These are phyloP conservation scores for Saccharomycopsis fermentans DNA, from an alignment of 805 yeast genomes.

Conservation along the genomic window DNA sequence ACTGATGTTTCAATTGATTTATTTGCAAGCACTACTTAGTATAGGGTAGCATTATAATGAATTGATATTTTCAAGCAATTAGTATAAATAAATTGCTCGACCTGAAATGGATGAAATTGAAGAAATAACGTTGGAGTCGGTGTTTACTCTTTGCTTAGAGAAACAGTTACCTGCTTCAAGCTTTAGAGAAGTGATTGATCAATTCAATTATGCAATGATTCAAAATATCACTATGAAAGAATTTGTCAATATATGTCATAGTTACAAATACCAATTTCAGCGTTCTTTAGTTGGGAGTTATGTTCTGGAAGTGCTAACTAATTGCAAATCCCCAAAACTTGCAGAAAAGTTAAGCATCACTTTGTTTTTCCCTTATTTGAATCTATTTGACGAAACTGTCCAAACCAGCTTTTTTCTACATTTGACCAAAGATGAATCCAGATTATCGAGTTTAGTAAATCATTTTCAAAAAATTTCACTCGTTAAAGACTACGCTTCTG, in stretches of 20 bases:
- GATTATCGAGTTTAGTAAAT: not conserved
- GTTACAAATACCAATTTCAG: not conserved
- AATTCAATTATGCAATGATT: not conserved
- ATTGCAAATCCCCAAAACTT: not conserved
- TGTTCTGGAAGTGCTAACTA: not conserved
- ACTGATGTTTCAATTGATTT: too few relatives aligned
- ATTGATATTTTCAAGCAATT: too few relatives aligned
- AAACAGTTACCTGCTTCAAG: not conserved
- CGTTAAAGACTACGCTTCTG: not conserved
- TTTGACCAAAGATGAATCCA: not conserved
- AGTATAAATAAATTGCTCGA: not conserved
- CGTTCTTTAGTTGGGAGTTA: not conserved
- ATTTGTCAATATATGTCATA: not conserved
- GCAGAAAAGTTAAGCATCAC: not conserved
- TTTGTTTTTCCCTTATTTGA: not conserved
- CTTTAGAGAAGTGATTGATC: not conserved
- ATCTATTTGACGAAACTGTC: not conserved
- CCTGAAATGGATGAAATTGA: not conserved
- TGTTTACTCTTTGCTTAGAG: not conserved
- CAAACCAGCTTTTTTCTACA: not conserved
- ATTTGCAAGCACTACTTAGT: too few relatives aligned
- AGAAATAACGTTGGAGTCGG: not conserved
- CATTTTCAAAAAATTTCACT: not conserved
- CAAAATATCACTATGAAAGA: not conserved
- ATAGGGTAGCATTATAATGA: too few relatives aligned